A percentile compares a stretch with the other conserved stretches of the same genome.
Conservation (phyloP, 345 rosid genomes). For the Acer campestre region DNA sequence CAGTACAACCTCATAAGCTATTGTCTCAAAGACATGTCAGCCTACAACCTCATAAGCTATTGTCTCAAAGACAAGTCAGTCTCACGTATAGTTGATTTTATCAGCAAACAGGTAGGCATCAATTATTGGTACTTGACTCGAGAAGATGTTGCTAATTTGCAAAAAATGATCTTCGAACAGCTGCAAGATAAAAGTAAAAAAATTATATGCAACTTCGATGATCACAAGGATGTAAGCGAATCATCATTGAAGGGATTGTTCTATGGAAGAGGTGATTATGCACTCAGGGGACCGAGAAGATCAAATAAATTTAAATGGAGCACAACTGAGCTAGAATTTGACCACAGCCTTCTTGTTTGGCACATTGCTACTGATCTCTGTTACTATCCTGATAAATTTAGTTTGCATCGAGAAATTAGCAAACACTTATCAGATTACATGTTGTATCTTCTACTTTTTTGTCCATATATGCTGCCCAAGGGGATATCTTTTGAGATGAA, state of each 20-base stretch:
- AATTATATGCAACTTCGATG: neutral
- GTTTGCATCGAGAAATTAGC: slow-evolving; percentile 10
- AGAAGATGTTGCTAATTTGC: neutral
- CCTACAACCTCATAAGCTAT: neutral
- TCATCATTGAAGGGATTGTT: neutral
- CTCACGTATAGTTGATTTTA: neutral
- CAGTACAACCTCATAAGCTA: neutral
- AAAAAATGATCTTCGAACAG: neutral
- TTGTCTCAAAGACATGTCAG: neutral
- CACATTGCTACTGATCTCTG: slow-evolving; percentile 33
- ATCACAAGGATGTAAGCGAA: too few species aligned
- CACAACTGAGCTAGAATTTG: slow-evolving; percentile 16
- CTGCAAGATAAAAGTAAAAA: neutral
- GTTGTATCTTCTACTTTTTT: slow-evolving; percentile 6
- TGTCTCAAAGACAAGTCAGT: neutral
- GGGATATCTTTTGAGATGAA: slow-evolving; percentile 11
- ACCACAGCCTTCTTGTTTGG: slow-evolving; percentile 29
- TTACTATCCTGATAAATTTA: neutral
- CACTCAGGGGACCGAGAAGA: neutral
- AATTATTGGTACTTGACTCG: neutral
- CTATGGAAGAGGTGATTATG: neutral
- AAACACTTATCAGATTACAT: slow-evolving; percentile 21
- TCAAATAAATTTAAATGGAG: slow-evolving; percentile 10
- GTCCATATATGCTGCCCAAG: slow-evolving; percentile 21
- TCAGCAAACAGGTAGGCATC: neutral